Evolutionary conservation across 2,329 filamentous ascomycete species (phyloP).

Genomic region (Elsinoe ampelina): DNA sequence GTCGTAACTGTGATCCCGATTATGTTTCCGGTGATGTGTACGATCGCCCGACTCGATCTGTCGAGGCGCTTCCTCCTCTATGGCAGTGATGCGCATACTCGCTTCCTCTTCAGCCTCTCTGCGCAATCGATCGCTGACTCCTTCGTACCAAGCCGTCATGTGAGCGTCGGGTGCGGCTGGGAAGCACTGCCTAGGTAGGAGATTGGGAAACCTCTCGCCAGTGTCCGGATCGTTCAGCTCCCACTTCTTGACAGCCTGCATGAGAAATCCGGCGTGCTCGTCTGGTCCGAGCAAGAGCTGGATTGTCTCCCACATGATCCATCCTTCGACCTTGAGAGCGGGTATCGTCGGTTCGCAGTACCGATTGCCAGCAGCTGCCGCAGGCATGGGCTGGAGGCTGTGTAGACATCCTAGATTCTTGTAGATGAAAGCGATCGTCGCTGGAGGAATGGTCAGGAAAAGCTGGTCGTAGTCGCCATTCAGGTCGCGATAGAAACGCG

Average conservation of each 20-base stretch:
- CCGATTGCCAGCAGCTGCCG: constrained; percentile 49
- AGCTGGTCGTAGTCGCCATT: constrained; percentile 46
- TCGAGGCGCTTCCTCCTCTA: constrained; percentile 18
- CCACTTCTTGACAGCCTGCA: constrained; percentile 70
- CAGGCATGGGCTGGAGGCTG: constrained; percentile 56
- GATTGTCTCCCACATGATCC: constrained; percentile 88
- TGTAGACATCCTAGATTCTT: constrained; percentile 86
- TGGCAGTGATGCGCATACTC: constrained; percentile 17
- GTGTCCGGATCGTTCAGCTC: constrained; percentile 63
- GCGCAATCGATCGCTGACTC: constrained; percentile 61
- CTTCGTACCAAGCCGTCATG: constrained; percentile 80
- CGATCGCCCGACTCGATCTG: constrained; percentile 18
- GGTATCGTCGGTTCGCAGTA: constrained; percentile 71
- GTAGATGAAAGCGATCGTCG: constrained; percentile 84
- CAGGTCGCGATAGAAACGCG: constrained; percentile 41
- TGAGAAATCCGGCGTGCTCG: constrained; percentile 76
- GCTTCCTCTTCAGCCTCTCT: constrained; percentile 47
- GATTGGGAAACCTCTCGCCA: constrained; percentile 47
- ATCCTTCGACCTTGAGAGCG: constrained; percentile 72
- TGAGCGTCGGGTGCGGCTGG: constrained; percentile 64
- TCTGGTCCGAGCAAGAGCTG: constrained; percentile 80
- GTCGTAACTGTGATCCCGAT: constrained; percentile 18
- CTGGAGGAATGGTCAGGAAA: constrained; percentile 64
- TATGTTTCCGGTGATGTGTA: constrained; percentile 7
- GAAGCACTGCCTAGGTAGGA: constrained; percentile 58